phyloP scores from a whole-genome alignment of 768 basidiomycete species.

The Mycena belliarum region DNA sequence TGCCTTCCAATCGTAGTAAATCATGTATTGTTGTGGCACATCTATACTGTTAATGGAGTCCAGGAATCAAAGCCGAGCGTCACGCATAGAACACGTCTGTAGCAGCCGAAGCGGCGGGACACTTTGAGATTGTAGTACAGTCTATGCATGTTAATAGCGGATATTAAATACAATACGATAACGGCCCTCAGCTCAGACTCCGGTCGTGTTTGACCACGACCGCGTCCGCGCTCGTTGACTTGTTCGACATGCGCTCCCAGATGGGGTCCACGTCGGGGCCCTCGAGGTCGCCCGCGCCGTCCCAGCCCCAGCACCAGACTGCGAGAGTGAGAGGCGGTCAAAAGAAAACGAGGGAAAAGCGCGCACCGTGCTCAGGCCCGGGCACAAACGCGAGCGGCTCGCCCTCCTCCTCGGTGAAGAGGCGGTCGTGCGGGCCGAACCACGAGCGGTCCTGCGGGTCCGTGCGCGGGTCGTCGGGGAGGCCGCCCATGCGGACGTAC shows the following conservation, averaged over 20 bases:
- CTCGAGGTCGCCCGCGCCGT: constrained; percentile 96
- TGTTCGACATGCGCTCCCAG: constrained; percentile 85
- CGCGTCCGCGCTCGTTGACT: constrained; percentile 54
- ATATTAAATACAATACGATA: background rate
- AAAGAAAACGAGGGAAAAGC: constrained; percentile 18
- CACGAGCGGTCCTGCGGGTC: constrained; percentile 98
- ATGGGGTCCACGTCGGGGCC: constrained; percentile 98
- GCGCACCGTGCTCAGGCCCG: constrained; percentile 85
- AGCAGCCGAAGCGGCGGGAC: too few relatives aligned
- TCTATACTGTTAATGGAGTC: too few relatives aligned
- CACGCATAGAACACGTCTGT: too few relatives aligned
- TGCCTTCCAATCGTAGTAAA: too few relatives aligned
- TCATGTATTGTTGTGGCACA: too few relatives aligned
- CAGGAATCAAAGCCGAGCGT: too few relatives aligned
- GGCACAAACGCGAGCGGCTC: constrained; percentile 73
- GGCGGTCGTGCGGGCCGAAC: constrained; percentile 96
- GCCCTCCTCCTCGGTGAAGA: constrained; percentile 88
- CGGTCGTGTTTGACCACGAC: constrained; percentile 76
- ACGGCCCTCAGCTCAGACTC: constrained; percentile 26
- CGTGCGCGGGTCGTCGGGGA: constrained; percentile 92
- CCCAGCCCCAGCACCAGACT: constrained; percentile 99
- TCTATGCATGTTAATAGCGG: too few relatives aligned
- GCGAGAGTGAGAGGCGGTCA: background rate
- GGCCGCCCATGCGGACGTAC: constrained; percentile 91
- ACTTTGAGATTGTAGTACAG: too few relatives aligned